These are phyloP conservation scores for Solanum chaucha DNA, from an alignment of 257 asterid genomes.

Conservation along the genomic window DNA sequence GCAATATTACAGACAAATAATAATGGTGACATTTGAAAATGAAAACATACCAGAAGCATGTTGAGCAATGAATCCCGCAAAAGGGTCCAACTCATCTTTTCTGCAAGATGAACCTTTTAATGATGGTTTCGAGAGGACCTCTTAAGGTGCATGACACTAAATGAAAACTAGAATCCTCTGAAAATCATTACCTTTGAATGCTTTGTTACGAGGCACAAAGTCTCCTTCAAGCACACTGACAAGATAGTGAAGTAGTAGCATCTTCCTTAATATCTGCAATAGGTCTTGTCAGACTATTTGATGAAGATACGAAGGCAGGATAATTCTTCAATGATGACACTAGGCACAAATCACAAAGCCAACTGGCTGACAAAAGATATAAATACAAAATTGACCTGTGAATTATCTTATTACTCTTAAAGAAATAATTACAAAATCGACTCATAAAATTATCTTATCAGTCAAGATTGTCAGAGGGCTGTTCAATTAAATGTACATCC, in stretches of 20 bases:
- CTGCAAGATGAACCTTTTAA: slow-evolving; percentile 30
- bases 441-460: neutral
- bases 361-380: neutral
- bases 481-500: neutral
- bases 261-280: slow-evolving; percentile 61
- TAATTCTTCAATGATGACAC: neutral
- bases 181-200: slow-evolving; percentile 42
- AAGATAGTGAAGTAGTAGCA: slow-evolving; percentile 79
- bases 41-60: slow-evolving; percentile 57
- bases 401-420: neutral
- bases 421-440: neutral
- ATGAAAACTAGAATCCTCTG: neutral
- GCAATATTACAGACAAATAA: neutral
- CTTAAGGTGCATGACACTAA: neutral
- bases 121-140: neutral
- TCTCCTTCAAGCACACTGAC: slow-evolving; percentile 67
- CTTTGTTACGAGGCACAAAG: slow-evolving; percentile 44
- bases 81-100: slow-evolving; percentile 53
- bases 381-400: neutral
- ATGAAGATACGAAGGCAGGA: neutral
- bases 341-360: neutral
- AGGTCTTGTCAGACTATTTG: neutral
- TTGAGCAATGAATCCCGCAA: slow-evolving; percentile 67
- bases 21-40: neutral
- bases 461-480: neutral